Evolutionary conservation across 495 filamentous ascomycete genomes (phyloP).

Genomic region (Clavariopsis aquatica): DNA sequence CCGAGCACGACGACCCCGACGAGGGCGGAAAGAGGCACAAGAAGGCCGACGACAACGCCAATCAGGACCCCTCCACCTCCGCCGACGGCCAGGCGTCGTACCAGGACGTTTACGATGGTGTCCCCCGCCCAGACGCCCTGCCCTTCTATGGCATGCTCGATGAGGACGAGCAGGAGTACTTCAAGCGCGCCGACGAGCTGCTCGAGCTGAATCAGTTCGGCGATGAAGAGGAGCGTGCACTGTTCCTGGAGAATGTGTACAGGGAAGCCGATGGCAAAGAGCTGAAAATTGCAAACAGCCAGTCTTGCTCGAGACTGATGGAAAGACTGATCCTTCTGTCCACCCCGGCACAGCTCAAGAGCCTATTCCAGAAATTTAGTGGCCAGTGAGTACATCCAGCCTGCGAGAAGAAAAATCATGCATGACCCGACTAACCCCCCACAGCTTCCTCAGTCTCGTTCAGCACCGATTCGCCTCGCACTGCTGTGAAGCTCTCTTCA

Average conservation of each 20-base stretch:
- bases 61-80: constrained; percentile 6
- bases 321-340: constrained; percentile 86
- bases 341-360: constrained; percentile 76
- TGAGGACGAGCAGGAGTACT: constrained; percentile 91
- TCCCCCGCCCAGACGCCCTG: constrained; percentile 45
- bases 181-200: constrained; percentile 81
- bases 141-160: constrained; percentile 89
- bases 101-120: constrained; percentile 29
- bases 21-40: constrained; percentile 37
- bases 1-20: constrained; percentile 46
- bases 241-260: constrained; percentile 86
- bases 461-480: constrained; percentile 96
- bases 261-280: constrained; percentile 86
- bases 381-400: constrained; percentile 63
- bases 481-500: constrained; percentile 92
- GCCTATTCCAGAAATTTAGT: constrained; percentile 76
- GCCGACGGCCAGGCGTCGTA: constrained; percentile 14
- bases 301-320: constrained; percentile 90
- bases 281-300: constrained; percentile 90
- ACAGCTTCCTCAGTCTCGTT: constrained; percentile 75
- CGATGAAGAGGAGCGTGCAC: constrained; percentile 68
- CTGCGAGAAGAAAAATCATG: neutral
- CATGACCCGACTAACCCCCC: neutral
- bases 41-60: constrained; percentile 22
- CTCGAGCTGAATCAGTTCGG: constrained; percentile 85